Evolutionary conservation across 768 basidiomycete genomes (phyloP).

Genomic region (Rhodotorula kratochvilovae): DNA sequence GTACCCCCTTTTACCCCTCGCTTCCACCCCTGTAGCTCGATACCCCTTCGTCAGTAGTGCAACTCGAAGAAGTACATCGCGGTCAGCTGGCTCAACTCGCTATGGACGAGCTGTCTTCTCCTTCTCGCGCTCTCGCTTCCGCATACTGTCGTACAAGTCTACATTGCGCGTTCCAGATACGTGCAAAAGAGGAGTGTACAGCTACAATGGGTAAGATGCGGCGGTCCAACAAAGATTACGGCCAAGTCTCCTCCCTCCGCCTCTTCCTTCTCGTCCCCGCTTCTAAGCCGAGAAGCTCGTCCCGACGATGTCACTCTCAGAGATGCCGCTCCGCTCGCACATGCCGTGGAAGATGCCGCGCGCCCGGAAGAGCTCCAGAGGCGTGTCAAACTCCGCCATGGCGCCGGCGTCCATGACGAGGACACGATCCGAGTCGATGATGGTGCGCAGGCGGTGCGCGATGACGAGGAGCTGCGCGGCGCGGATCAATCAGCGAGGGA

Average conservation of each 20-base stretch:
- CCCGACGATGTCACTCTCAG: constrained; percentile 52
- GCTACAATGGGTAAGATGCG: too few relatives aligned
- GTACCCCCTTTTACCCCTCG: not conserved
- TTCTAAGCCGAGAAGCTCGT: constrained; percentile 4
- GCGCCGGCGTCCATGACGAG: constrained; percentile 77
- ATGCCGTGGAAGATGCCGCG: constrained; percentile 60
- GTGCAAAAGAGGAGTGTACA: too few relatives aligned
- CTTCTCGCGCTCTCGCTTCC: too few relatives aligned
- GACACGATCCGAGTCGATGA: constrained; percentile 81
- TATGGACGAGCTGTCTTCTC: too few relatives aligned
- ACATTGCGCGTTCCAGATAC: too few relatives aligned
- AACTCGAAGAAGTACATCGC: not conserved
- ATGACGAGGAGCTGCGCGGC: constrained; percentile 23
- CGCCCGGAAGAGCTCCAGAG: constrained; percentile 53
- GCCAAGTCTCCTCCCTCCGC: too few relatives aligned
- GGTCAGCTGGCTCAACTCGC: too few relatives aligned
- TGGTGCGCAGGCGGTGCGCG: constrained; percentile 75
- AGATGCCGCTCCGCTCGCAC: constrained; percentile 58
- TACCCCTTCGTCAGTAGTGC: not conserved
- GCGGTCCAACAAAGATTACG: not conserved
- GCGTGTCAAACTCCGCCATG: constrained; percentile 53
- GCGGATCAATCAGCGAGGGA: constrained; percentile 55
- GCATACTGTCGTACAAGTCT: too few relatives aligned
- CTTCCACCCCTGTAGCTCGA: not conserved
- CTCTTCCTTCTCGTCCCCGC: not conserved